Evolutionary conservation across 2,329 filamentous ascomycete genomes (phyloP), one percentile per base, ranked within the genome.

Genomic region (Lasiodiplodia sp.): DNA sequence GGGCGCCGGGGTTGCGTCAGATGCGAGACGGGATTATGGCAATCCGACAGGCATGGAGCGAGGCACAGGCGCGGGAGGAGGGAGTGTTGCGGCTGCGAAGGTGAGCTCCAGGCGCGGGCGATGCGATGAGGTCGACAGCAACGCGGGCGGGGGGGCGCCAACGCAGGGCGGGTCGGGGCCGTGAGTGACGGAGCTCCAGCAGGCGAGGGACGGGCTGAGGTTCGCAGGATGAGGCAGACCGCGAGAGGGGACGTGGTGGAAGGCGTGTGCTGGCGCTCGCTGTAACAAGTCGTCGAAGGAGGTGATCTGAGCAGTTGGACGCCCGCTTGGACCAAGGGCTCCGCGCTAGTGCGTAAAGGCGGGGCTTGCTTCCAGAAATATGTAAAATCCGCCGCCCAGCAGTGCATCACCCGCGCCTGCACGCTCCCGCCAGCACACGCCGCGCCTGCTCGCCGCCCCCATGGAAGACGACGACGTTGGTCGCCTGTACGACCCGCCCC

Each of bases 271-370:
- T 66, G 49, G 63, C 62, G 44, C 57, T 56, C 44, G 44, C 58
- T 64, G 60, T 64, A 64, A 64, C 60, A 64, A 47, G 44, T 47
- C 44, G 44, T 67, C 65, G 65, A 67, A 47, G 65, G 65, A 67
- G 65, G 65, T 67, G 64, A 23, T 21, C 52, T 67, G 65, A 67
- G 57, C 53, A 58, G 37, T 55, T 58, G 52, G 60, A 44, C 60
- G 44, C 60, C 44, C 57, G 65, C 49, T 53, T 58, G 49, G 44
- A 47, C 44, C 55, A 38, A 31, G 55, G 34, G 58, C 44, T 37
- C 65, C 47, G 31, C 53, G 53, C 65, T 67, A 58, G 65, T 55
- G 65, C 52, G 44, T 58, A 64, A 49, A 64, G 51, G 53, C 53
- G 53, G 44, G 53, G 64, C 64, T 37, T 58, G 51, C 38, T 52